Conservation (phyloP, 345 rosid genomes). For the Eucalyptus victrix region DNA sequence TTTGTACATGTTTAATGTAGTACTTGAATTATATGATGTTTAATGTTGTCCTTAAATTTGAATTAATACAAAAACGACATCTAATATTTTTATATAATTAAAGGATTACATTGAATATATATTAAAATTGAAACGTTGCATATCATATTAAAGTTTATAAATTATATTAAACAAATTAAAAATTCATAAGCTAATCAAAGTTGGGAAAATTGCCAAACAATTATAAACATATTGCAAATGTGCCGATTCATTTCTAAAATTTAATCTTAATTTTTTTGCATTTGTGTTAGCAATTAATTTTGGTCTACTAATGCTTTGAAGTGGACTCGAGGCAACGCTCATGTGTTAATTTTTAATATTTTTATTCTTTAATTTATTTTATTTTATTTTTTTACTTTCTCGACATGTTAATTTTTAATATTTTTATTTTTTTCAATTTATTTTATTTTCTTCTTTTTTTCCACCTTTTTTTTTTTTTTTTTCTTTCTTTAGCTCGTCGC, state of each 20-base stretch:
- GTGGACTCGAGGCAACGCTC: fast-evolving
- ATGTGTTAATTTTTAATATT: no score
- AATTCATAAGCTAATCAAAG: fast-evolving
- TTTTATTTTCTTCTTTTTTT: fast-evolving
- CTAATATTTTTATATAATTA: background rate
- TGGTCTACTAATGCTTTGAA: fast-evolving
- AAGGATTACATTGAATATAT: fast-evolving
- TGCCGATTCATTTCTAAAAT: fast-evolving
- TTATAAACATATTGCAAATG: fast-evolving
- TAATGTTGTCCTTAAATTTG: background rate
- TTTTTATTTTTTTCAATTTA: no score
- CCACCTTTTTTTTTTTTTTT: no score
- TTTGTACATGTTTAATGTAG: no score
- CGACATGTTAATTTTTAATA: no score
- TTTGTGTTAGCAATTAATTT: fast-evolving
- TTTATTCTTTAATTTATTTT: no score
- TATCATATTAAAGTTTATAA: background rate
- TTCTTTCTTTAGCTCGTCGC: fast-evolving
- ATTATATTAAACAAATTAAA: no score
- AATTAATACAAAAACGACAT: fast-evolving
- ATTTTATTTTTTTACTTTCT: no score
- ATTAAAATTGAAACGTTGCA: fast-evolving
- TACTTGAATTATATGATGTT: background rate
- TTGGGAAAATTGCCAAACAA: no score
- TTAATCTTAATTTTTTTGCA: fast-evolving